Base-by-base conservation (phyloP, 108 stramenopile genomes). In the Epithemia pelagica region DNA sequence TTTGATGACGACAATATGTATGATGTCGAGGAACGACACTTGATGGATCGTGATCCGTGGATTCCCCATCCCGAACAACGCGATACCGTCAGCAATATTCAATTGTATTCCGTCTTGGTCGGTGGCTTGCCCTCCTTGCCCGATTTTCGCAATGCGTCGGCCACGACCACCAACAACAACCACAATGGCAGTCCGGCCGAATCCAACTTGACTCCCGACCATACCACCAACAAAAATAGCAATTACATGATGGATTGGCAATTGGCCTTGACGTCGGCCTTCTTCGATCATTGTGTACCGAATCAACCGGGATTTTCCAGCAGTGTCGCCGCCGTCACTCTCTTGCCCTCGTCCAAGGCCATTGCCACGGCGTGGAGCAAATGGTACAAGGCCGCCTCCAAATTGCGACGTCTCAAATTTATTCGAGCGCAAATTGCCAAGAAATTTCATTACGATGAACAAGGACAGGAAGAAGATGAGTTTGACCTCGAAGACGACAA, bases 261-360 rank as follows among this genome's bases (percentile, higher is more conserved):
- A 53, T 64, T 91, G 53, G 79, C 86, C 20, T 80, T 94, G 24
- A 85, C 88, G 0, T 76, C 82, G 0, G 80, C 86, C 22, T 92
- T 89, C 70, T 92, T 92, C 66, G 86, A 92, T 71, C 88, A 89
- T 37, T 92, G 88, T 60, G 86, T 92, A 10, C 91, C 91, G 22
- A 92, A 89, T 73, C 86, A 85, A 55, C 91, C 88, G 10, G 91
- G 91, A 27, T 92, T 86, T 67, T 82, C 79, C 64, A 86, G 84
- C 29, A 84, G 82, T 68, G 87, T 94, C 31, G 92, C 90, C 18
- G 92, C 92, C 0, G 92, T 94, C 2, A 91, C 92, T 0, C 87
- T 94, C 24, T 54, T 94, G 29, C 92, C 92, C 0, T 80, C 78
- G 15, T 83, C 89, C 2, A 57, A 70, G 46, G 78, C 84, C 59